Evolutionary conservation across 2,329 filamentous ascomycete species (phyloP).

Genomic region (Cladosporium sp.): DNA sequence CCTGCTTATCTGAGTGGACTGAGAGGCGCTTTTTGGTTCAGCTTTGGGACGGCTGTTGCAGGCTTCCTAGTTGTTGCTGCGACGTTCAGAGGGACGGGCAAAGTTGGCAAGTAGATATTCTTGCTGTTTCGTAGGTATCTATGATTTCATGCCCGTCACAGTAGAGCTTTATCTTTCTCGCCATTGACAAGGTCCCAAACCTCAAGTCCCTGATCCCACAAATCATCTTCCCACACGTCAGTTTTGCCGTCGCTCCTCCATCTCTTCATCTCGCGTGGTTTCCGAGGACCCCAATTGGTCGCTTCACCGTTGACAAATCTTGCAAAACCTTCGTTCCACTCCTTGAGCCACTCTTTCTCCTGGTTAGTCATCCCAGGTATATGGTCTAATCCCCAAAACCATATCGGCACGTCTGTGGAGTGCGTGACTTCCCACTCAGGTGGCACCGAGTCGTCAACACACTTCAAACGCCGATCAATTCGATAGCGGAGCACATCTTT

Average conservation of each 20-base stretch:
- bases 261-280: slow-evolving; percentile 39
- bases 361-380: slow-evolving; percentile 33
- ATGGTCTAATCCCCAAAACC: slow-evolving; percentile 52
- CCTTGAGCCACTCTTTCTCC: slow-evolving; percentile 43
- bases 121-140: background rate
- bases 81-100: slow-evolving; percentile 29
- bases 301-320: slow-evolving; percentile 39
- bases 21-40: slow-evolving; percentile 38
- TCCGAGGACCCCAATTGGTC: slow-evolving; percentile 36
- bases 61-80: slow-evolving; percentile 33
- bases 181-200: slow-evolving; percentile 40
- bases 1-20: slow-evolving; percentile 35
- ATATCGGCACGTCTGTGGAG: slow-evolving; percentile 50
- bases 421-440: slow-evolving; percentile 52
- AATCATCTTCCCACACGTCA: slow-evolving; percentile 43
- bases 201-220: slow-evolving; percentile 44
- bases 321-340: slow-evolving; percentile 37
- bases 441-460: slow-evolving; percentile 41
- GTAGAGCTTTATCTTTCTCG: background rate
- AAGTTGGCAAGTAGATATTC: slow-evolving; percentile 21
- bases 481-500: slow-evolving; percentile 50
- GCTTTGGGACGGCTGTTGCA: slow-evolving; percentile 33
- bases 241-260: slow-evolving; percentile 45
- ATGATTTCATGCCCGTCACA: background rate
- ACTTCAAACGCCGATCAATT: slow-evolving; percentile 50